Percentiles rank a stretch among this genome's conserved stretches.
Conservation (phyloP, 257 asterid genomes). For the Nicotiana benthamiana region DNA sequence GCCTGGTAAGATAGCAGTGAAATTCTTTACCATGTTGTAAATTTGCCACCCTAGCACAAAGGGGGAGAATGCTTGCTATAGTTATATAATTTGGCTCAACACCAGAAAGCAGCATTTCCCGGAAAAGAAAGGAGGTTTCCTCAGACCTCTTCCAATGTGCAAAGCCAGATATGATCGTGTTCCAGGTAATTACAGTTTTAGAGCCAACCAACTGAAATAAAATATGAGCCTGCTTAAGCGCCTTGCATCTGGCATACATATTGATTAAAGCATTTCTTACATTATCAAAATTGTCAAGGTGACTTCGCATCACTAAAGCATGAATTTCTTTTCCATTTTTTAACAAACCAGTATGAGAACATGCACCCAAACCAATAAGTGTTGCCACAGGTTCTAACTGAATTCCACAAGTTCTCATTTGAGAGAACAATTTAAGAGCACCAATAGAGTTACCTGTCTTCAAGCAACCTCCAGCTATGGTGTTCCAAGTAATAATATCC, state of each 20-base stretch:
- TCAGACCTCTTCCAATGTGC: constrained; percentile 49
- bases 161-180: constrained; percentile 72
- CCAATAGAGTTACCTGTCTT: constrained; percentile 43
- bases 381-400: constrained; percentile 64
- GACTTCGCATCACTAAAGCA: constrained; percentile 55
- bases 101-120: constrained; percentile 49
- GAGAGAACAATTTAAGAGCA: constrained; percentile 54
- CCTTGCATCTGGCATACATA: constrained; percentile 69
- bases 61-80: constrained; percentile 69
- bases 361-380: constrained; percentile 64
- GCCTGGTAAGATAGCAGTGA: constrained; percentile 60
- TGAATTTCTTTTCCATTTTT: constrained; percentile 68
- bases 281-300: constrained; percentile 34
- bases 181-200: constrained; percentile 58
- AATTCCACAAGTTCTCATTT: constrained; percentile 34
- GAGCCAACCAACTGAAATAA: constrained; percentile 42
- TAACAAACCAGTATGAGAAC: constrained; percentile 54
- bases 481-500: constrained; percentile 60
- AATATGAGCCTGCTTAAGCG: constrained; percentile 48
- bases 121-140: constrained; percentile 57
- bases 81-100: constrained; percentile 65
- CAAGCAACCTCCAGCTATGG: constrained; percentile 65
- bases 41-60: constrained; percentile 76
- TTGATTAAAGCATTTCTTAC: constrained; percentile 59
- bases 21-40: constrained; percentile 72